Conservation (phyloP, 2,329 filamentous ascomycete species). For the Phialophora verrucosa region DNA sequence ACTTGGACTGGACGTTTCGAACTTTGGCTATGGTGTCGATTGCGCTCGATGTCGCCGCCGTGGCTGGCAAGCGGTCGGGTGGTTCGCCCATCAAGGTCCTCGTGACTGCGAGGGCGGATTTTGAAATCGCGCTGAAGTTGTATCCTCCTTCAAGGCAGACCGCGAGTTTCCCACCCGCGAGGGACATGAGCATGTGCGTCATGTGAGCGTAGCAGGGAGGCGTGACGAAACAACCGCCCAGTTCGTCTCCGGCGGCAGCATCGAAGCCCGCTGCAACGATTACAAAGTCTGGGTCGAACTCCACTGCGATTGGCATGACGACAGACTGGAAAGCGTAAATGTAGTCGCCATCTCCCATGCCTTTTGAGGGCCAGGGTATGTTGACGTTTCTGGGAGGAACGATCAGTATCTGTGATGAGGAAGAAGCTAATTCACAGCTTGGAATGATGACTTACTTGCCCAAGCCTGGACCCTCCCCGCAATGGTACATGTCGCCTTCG, state of each 20-base stretch:
- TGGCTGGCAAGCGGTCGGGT: slow-evolving; percentile 64
- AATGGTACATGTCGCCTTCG: slow-evolving; percentile 65
- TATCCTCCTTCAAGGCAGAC: slow-evolving; percentile 97
- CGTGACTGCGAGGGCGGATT: slow-evolving; percentile 88
- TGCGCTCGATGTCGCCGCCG: slow-evolving; percentile 57
- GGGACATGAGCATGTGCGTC: slow-evolving; percentile 98
- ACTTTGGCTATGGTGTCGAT: slow-evolving; percentile 64
- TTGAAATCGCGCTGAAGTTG: slow-evolving; percentile 89
- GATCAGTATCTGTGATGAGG: slow-evolving; percentile 28
- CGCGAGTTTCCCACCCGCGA: slow-evolving; percentile 85
- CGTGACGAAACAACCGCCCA: slow-evolving; percentile 91
- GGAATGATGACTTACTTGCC: slow-evolving; percentile 54
- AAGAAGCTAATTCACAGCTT: neutral
- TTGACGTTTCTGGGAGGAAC: slow-evolving; percentile 64
- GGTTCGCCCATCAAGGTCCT: slow-evolving; percentile 95
- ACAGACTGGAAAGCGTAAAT: slow-evolving; percentile 93
- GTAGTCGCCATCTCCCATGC: slow-evolving; percentile 96
- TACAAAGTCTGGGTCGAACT: slow-evolving; percentile 92
- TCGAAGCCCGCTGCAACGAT: slow-evolving; percentile 97
- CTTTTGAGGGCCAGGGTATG: slow-evolving; percentile 70
- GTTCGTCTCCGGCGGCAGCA: slow-evolving; percentile 87
- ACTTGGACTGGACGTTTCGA: slow-evolving; percentile 64
- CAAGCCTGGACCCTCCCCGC: slow-evolving; percentile 62
- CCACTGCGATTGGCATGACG: slow-evolving; percentile 92
- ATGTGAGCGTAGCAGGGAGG: slow-evolving; percentile 94